A percentile compares a stretch with the other conserved stretches of the same genome.
These are phyloP conservation scores for Colletotrichum caudatum DNA, from an alignment of 2,329 filamentous ascomycete species.

Conservation along the genomic window DNA sequence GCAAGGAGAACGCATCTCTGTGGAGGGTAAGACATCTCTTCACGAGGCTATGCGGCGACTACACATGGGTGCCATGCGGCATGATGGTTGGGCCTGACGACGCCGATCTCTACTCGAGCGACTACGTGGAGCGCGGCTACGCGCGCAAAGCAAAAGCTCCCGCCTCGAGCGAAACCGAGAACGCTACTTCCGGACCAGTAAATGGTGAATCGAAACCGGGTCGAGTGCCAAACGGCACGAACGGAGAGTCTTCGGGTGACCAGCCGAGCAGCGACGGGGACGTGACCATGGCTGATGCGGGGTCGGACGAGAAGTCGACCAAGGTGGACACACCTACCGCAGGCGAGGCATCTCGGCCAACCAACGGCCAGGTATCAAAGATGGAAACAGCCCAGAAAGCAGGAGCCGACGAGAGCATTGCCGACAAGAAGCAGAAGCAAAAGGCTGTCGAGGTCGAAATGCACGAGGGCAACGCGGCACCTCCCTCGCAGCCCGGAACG, in stretches of 20 bases:
- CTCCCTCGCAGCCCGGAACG: slow-evolving; percentile 5
- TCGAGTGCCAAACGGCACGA: slow-evolving; percentile 42
- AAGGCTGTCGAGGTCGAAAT: slow-evolving; percentile 33
- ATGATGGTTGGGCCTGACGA: slow-evolving; percentile 69
- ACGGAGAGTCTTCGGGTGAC: slow-evolving; percentile 42
- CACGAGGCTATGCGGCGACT: slow-evolving; percentile 80
- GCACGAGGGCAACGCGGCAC: slow-evolving; percentile 15
- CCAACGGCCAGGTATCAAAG: slow-evolving; percentile 18
- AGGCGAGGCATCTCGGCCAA: slow-evolving; percentile 42
- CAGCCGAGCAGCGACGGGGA: slow-evolving; percentile 42
- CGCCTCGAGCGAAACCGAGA: slow-evolving; percentile 11
- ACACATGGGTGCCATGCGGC: slow-evolving; percentile 73
- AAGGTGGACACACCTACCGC: slow-evolving; percentile 34
- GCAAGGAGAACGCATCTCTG: slow-evolving; percentile 78
- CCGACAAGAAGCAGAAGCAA: slow-evolving; percentile 37
- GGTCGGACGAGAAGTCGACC: slow-evolving; percentile 25
- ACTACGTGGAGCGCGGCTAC: slow-evolving; percentile 56
- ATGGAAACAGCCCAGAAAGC: slow-evolving; percentile 33
- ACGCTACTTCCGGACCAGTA: slow-evolving; percentile 26
- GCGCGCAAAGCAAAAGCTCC: slow-evolving; percentile 42
- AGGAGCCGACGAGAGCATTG: slow-evolving; percentile 17
- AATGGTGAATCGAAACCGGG: slow-evolving; percentile 41
- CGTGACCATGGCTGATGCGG: slow-evolving; percentile 44
- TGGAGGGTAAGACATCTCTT: slow-evolving; percentile 81
- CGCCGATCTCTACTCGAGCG: slow-evolving; percentile 65